Base-by-base conservation (phyloP, 164 flowering plant species). In the Annona cherimola region DNA sequence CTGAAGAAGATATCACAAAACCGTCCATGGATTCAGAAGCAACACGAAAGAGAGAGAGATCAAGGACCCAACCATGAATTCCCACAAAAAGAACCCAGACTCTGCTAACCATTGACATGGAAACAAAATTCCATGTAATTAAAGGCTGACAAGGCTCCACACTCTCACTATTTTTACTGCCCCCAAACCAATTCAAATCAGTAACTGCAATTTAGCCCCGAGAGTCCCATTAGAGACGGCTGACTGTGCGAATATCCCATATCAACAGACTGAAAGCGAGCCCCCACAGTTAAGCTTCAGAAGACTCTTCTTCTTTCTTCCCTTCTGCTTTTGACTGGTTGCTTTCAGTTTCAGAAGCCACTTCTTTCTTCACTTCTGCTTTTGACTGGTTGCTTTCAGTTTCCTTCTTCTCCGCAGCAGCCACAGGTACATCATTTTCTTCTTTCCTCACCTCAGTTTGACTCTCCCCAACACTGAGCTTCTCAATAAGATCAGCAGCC, bases 401-500 rank as follows among this genome's bases (percentile, higher is more conserved):
- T 14, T 44, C 50, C 4, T 42, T 61, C 14, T 54, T 45, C 55
- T 9, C 71, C 9, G 81, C 79, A 72, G 82, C 68, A 54, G 71
- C 42, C 6, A 69, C 43, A 14, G 69, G 79, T 45, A 80, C 83
- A 19, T 73, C 59, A 70, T 61, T 76, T 40, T 83, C 83, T 19
- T 73, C 78, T 67, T 69, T 76, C 44, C 68, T 71, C 19, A 26
- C 67, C 45, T 64, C 41, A 20, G 42, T 69, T 71, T 70, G 63
- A 43, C 45, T 61, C 26, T 77, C 82, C 5, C 66, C 74, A 40
- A 79, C 80, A 64, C 63, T 69, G 59, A 79, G 41, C 60, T 79
- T 77, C 77, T 81, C 84, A 45, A 81, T 73, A 26, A 74, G 76
- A 70, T 44, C 82, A 63, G 84, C 80, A 70, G 84, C 62, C 59